Percentiles rank a stretch among this genome's conserved stretches.
phyloP scores from a whole-genome alignment of 2,329 filamentous ascomycete genomes.

The Pseudocercospora vitis region DNA sequence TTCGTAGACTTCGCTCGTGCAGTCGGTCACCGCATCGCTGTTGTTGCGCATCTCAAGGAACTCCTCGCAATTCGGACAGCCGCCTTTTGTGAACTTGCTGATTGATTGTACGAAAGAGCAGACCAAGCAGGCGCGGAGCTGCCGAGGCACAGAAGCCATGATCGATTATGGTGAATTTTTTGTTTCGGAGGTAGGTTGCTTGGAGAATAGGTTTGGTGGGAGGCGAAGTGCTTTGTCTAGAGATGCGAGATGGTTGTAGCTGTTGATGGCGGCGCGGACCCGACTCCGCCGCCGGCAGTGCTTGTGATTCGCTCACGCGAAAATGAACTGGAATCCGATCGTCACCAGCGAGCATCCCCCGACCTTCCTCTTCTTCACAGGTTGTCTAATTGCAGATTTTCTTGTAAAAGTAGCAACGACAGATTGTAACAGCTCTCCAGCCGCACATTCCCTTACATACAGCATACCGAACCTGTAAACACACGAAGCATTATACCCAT shows the following conservation, averaged over 20 bases:
- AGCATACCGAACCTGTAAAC: not conserved
- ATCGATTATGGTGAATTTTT: not conserved
- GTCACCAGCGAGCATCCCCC: too few relatives aligned
- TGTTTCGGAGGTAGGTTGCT: constrained; percentile 33
- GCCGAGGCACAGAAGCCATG: constrained; percentile 62
- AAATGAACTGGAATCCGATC: not conserved
- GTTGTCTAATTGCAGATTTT: not conserved
- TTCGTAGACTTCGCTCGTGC: constrained; percentile 95
- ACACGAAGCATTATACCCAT: not conserved
- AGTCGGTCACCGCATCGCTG: constrained; percentile 80
- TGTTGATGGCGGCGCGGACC: not conserved
- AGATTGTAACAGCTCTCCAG: not conserved
- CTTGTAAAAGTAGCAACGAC: not conserved
- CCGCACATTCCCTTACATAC: not conserved
- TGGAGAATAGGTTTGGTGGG: constrained; percentile 2
- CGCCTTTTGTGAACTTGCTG: constrained; percentile 79
- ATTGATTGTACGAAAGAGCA: constrained; percentile 86
- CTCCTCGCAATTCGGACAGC: constrained; percentile 95
- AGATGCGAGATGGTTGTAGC: not conserved
- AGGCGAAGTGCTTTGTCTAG: not conserved
- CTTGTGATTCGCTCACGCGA: constrained; percentile 3
- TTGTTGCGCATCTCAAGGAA: constrained; percentile 76
- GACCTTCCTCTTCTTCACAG: not conserved
- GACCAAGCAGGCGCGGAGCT: constrained; percentile 96
- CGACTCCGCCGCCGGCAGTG: not conserved